Conservation (phyloP, 176 grass and related monocot species). For the Pontederia paniculata region DNA sequence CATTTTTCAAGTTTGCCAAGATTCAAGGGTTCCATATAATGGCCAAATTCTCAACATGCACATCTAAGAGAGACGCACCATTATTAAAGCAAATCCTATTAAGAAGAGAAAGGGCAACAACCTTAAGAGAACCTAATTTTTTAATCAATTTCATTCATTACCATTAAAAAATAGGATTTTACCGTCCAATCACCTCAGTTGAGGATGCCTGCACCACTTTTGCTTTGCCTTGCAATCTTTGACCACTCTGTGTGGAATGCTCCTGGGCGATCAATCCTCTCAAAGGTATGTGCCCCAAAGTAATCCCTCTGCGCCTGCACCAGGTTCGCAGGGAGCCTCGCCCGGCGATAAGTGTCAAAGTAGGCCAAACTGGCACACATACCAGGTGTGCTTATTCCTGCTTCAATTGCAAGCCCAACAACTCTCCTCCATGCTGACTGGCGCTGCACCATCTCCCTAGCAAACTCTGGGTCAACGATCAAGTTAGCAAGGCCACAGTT, state of each 20-base stretch:
- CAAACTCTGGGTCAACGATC: conserved; percentile 88
- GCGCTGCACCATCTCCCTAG: conserved; percentile 88
- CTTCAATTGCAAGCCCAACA: conserved; percentile 68
- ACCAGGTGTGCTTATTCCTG: conserved; percentile 79
- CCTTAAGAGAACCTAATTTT: conserved; percentile 16
- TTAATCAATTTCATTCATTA: conserved; percentile 2
- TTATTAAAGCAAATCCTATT: conserved; percentile 31
- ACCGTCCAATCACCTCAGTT: conserved; percentile 16
- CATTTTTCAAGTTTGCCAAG: too few species aligned
- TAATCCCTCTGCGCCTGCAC: conserved; percentile 94
- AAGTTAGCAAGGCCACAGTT: conserved; percentile 77
- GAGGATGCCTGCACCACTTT: conserved; percentile 13
- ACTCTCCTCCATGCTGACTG: conserved; percentile 82
- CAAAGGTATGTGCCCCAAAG: conserved; percentile 91
- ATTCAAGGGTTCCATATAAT: too few species aligned
- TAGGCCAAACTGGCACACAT: conserved; percentile 88
- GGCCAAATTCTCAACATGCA: too few species aligned
- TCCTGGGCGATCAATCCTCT: conserved; percentile 65
- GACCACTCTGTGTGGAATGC: conserved; percentile 91
- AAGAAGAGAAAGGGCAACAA: conserved; percentile 38
- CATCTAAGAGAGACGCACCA: not conserved
- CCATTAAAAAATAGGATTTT: conserved; percentile 2
- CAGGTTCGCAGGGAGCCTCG: conserved; percentile 75
- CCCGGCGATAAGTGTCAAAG: conserved; percentile 78
- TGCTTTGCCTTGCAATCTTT: conserved; percentile 51